phyloP scores from a whole-genome alignment of 2,329 filamentous ascomycete species.

The Botrytis pseudocinerea region DNA sequence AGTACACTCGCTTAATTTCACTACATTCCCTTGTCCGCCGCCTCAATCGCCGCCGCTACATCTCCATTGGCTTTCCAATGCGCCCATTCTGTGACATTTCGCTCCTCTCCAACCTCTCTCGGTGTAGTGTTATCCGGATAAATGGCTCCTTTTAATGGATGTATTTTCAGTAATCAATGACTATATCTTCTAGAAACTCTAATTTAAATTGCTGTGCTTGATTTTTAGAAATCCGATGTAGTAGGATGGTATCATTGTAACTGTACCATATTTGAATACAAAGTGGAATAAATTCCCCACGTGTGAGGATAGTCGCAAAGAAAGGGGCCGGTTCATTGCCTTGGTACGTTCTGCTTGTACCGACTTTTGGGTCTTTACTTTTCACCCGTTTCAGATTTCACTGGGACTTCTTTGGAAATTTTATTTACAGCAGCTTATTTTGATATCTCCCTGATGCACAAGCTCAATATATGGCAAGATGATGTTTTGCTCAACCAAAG shows the following conservation, averaged over 20 bases:
- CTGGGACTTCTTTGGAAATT: neutral
- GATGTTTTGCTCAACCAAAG: neutral
- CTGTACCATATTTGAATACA: too few relatives aligned
- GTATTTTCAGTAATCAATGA: neutral
- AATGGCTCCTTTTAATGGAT: neutral
- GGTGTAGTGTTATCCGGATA: neutral
- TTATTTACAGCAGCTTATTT: neutral
- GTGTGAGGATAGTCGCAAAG: too few relatives aligned
- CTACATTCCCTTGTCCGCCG: neutral
- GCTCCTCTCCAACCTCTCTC: neutral
- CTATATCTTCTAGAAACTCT: neutral
- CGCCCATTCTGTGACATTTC: neutral
- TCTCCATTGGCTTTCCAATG: neutral
- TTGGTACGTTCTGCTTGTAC: too few relatives aligned
- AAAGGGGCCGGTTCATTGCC: too few relatives aligned
- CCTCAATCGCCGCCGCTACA: neutral
- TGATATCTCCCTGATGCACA: too few relatives aligned
- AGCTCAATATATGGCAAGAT: neutral
- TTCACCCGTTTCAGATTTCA: too few relatives aligned
- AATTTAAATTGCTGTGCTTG: too few relatives aligned
- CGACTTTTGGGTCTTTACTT: too few relatives aligned
- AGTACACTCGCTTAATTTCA: neutral
- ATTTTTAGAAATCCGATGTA: too few relatives aligned
- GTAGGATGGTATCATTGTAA: too few relatives aligned
- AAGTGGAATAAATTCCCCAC: too few relatives aligned